phyloP scores from a whole-genome alignment of 257 asterid genomes.

The Petunia axillaris region DNA sequence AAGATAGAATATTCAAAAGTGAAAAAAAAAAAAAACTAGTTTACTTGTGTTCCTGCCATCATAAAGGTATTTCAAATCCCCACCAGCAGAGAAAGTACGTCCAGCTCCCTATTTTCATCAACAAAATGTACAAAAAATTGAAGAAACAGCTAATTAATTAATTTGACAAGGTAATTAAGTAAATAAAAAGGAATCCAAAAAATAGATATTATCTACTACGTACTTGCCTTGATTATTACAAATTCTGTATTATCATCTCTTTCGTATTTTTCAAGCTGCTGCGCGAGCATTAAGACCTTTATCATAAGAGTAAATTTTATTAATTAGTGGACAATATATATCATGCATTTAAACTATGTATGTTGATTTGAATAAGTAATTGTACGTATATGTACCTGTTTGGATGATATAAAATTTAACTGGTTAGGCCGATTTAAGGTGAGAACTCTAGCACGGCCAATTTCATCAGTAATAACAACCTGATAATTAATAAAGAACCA shows the following conservation, averaged over 20 bases:
- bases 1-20: background rate
- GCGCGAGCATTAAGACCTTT: slow-evolving; percentile 70
- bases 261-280: slow-evolving; percentile 80
- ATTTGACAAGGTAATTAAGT: background rate
- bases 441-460: slow-evolving; percentile 58
- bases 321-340: background rate
- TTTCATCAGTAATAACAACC: slow-evolving; percentile 68
- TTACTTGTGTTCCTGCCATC: slow-evolving; percentile 70
- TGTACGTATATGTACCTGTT: slow-evolving; percentile 53
- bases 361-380: slow-evolving; percentile 11
- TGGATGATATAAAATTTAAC: slow-evolving; percentile 64
- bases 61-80: slow-evolving; percentile 78
- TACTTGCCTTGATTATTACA: slow-evolving; percentile 61
- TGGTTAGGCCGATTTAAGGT: slow-evolving; percentile 85
- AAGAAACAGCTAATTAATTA: background rate
- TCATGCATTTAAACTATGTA: background rate
- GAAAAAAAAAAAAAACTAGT: background rate
- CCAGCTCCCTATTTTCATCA: slow-evolving; percentile 66
- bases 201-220: background rate
- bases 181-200: background rate
- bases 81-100: slow-evolving; percentile 86
- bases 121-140: background rate
- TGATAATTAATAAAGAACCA: slow-evolving; percentile 21
- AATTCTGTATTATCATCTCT: slow-evolving; percentile 67
- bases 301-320: background rate